Base-by-base conservation (phyloP, 2,329 filamentous ascomycete species). In the Penicillium frequentans region DNA sequence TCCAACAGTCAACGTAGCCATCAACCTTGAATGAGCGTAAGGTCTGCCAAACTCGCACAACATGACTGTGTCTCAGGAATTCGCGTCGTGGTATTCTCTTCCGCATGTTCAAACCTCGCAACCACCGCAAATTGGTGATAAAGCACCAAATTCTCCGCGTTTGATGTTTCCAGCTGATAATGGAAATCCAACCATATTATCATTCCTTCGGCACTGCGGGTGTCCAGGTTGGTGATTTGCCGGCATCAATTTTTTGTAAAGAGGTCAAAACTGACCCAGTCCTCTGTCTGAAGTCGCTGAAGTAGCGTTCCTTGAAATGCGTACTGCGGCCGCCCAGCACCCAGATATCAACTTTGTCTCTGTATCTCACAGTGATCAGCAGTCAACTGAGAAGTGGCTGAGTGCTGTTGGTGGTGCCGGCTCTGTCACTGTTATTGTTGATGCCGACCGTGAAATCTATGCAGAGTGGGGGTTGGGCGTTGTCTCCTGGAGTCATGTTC, bases 151-250 rank as follows among this genome's bases (percentile, higher is more conserved):
- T 5, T 55, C 24, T 33, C 37, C 43, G 24, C n/a, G 21, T 16
- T 35, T 58, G 16, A 13, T 33, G 5, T 23, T 58, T 16, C 49
- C 52, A 29, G 19, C 48, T 11, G 37, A 49, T 10, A 45, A 54
- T 33, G 52, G 48, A 7, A 46, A 53, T 11, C 56, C 56, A 42
- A 55, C 44, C 6, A 49, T 58, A 21, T 23, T 58, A 19, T 27
- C 56, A 52, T 58, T 58, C 37, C 44, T 58, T 3, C 52, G 56
- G 16, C 56, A 58, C 21, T 58, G 56, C 29, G 56, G 56, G 8
- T 58, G 56, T 27, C 56, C 56, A 55, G 52, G 56, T 58, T 10
- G 23, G 54, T 52, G 24, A 29, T n/a, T 11, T 29, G 21, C 8
- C 16, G 16, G n/a, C 5, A 2, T 5, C 4, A 1, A 1, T 11